Percentiles rank a stretch among this genome's conserved stretches.
phyloP scores from a whole-genome alignment of 805 yeast species.

The Metschnikowia arizonensis region DNA sequence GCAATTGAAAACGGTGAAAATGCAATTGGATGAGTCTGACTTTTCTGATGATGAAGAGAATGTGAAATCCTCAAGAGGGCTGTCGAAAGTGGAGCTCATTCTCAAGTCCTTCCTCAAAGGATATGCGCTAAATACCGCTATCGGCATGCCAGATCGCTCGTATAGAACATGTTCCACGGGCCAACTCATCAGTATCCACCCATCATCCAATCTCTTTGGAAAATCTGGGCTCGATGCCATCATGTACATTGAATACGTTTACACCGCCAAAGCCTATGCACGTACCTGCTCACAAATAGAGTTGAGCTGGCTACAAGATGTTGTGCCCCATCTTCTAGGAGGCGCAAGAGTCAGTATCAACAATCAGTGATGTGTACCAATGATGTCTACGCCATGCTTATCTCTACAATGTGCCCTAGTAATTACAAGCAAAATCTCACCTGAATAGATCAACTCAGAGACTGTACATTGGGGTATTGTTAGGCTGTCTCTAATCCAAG shows the following conservation, averaged over 20 bases:
- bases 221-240: conserved; percentile 69
- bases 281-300: conserved; percentile 81
- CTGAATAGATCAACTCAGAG: background rate
- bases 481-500: background rate
- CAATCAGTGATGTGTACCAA: conserved; percentile 13
- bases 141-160: conserved; percentile 92
- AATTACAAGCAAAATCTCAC: background rate
- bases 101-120: conserved; percentile 82
- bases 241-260: conserved; percentile 92
- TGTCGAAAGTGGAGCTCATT: conserved; percentile 41
- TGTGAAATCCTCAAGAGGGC: conserved; percentile 35
- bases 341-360: conserved; percentile 31
- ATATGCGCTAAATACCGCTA: conserved; percentile 81
- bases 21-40: conserved; percentile 22
- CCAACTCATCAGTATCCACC: conserved; percentile 83
- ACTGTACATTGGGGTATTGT: background rate
- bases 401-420: no score
- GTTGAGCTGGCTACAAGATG: conserved; percentile 79
- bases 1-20: conserved; percentile 23
- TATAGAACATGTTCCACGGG: conserved; percentile 82
- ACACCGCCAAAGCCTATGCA: conserved; percentile 89
- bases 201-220: conserved; percentile 85
- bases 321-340: conserved; percentile 63
- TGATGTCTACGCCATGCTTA: background rate
- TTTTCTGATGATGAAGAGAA: conserved; percentile 20